Conservation (phyloP, 179 eudicot genomes). For the Vitellaria paradoxa region DNA sequence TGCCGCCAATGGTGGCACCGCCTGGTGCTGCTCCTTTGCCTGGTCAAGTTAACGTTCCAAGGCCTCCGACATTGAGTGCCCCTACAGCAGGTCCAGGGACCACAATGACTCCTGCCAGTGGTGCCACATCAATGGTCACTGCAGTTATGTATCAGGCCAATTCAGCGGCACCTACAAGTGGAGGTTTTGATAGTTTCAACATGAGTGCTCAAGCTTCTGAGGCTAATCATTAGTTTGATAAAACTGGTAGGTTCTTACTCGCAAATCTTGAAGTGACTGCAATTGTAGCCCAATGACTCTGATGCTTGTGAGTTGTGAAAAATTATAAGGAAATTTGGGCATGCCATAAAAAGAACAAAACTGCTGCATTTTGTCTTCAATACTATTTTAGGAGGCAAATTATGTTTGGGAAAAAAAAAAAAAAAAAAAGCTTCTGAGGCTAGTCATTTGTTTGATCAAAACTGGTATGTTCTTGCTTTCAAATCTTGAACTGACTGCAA, state of each 20-base stretch:
- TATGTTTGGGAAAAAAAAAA: too few species aligned
- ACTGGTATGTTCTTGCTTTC: background rate
- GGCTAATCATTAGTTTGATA: slow-evolving; percentile 20
- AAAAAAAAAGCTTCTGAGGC: too few species aligned
- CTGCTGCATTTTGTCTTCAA: too few species aligned
- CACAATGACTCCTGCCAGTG: slow-evolving; percentile 21
- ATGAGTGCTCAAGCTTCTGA: slow-evolving; percentile 28
- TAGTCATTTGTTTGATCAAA: background rate
- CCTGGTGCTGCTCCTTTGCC: slow-evolving; percentile 33
- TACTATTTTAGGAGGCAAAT: too few species aligned
- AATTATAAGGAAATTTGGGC: background rate
- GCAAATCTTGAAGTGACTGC: background rate
- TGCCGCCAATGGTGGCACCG: slow-evolving; percentile 31
- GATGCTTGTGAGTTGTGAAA: too few species aligned
- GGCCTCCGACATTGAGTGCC: slow-evolving; percentile 26
- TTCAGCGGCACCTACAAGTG: slow-evolving; percentile 20
- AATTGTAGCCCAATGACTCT: background rate
- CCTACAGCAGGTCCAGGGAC: slow-evolving; percentile 32
- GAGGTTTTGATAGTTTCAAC: slow-evolving; percentile 28
- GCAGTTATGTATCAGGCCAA: slow-evolving; percentile 30
- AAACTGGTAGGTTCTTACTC: background rate
- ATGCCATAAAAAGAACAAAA: background rate
- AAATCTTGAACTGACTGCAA: background rate
- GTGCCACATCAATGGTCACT: slow-evolving; percentile 28
- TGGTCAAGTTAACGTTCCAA: slow-evolving; percentile 27